Evolutionary conservation across 441 rosid genomes (phyloP), one percentile per base, ranked within the genome.

Genomic region (Bocquillonia castaneifolia): DNA sequence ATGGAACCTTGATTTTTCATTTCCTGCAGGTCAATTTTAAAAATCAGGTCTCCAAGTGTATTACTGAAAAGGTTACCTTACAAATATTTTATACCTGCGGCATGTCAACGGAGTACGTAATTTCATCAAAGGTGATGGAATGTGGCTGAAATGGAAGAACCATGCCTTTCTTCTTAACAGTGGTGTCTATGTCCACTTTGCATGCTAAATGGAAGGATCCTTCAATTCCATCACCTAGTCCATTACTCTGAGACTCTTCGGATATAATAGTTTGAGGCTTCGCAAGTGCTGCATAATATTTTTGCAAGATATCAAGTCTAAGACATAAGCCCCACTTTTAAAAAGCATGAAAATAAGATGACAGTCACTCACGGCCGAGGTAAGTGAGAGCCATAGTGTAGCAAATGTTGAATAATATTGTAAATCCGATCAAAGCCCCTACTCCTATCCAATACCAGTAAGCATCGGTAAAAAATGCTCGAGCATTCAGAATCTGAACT

Each of bases 401-500:
- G 28, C 66, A 48, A 25, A 78, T 20, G 76, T 91, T 89, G 80
- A 84, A 86, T 23, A 91, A 40, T 7, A 86, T 22, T 7, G 70
- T 75, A 78, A 73, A 88, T 51, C 89, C 93, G n/a, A 67, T 31
- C 59, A 64, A 45, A 42, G 87, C 96, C n/a, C n/a, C n/a, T n/a
- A n/a, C n/a, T n/a, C n/a, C n/a, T n/a, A n/a, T n/a, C n/a, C n/a
- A n/a, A n/a, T n/a, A n/a, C n/a, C n/a, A n/a, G n/a, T n/a, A n/a
- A n/a, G n/a, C n/a, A n/a, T n/a, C n/a, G n/a, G n/a, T 10, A 85
- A 88, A 2, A 81, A 85, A 40, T 15, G 85, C 93, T 3, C 91
- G 87, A 47, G 74, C 64, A 75, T 31, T 48, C 67, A 63, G 5
- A 7, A 63, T 0, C 40, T 74, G 59, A 58, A 81, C 53, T n/a